A percentile compares a stretch with the other conserved stretches of the same genome.
Conservation (phyloP, 352 stramenopile genomes). For the Pythium diclinum region DNA sequence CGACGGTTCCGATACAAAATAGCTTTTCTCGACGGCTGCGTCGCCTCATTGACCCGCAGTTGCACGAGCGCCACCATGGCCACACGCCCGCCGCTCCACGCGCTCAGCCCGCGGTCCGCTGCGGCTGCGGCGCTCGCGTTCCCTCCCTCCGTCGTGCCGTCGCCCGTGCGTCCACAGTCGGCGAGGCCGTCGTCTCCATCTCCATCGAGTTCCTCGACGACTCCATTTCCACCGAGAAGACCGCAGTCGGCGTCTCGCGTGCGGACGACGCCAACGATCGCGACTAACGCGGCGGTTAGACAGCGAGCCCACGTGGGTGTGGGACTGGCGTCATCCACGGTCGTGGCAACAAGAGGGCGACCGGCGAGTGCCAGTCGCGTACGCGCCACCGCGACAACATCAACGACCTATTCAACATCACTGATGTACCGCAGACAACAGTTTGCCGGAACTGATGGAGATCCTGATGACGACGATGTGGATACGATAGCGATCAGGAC, state of each 20-base stretch:
- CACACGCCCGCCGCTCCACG: conserved; percentile 17
- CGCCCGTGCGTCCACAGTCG: conserved; percentile 2
- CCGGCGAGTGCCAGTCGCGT: conserved; percentile 41
- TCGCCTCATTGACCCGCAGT: not conserved
- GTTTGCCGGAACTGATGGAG: conserved; percentile 6
- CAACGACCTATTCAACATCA: not conserved
- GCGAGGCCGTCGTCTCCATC: not conserved
- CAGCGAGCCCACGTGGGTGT: conserved; percentile 19
- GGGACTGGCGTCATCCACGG: conserved; percentile 15
- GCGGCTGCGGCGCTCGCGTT: conserved; percentile 3
- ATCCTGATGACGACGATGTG: conserved; percentile 26
- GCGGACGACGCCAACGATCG: not conserved
- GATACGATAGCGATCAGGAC: conserved; percentile 22
- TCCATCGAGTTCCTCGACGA: not conserved
- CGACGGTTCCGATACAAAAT: conserved; percentile 15
- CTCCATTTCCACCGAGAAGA: conserved; percentile 13
- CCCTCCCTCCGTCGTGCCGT: conserved; percentile 12
- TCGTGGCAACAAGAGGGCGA: conserved; percentile 1
- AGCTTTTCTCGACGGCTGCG: not conserved
- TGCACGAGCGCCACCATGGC: not conserved
- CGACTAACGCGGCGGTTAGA: conserved; percentile 9
- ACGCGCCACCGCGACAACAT: conserved; percentile 16
- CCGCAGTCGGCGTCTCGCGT: conserved; percentile 25
- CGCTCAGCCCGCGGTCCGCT: conserved; percentile 3
- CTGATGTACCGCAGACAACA: not conserved